Base-by-base conservation (phyloP, 2,329 filamentous ascomycete species). In the Fusarium siculi region DNA sequence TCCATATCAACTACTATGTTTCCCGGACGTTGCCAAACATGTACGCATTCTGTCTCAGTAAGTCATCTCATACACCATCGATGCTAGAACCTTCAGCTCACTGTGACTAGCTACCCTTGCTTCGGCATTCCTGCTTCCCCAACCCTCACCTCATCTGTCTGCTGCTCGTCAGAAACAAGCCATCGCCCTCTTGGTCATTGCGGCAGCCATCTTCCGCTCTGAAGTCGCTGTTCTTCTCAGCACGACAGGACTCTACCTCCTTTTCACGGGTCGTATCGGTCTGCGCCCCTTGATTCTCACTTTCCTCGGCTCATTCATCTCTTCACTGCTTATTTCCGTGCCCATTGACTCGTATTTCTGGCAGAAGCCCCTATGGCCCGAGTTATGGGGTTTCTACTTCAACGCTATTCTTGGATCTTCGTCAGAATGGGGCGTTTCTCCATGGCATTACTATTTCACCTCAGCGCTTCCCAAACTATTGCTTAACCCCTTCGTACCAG, bases 11-110 rank as follows among this genome's bases (percentile, higher is more conserved):
- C 70, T 99, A 94, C 82, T 99, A 99, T 84, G 92, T 95, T 19
- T 96, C 95, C 21, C 88, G 96, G 68, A 96, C 95, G 5, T 84
- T 99, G 73, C 96, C 96, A 4, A 99, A 99, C 81, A 97, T 97
- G 93, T 97, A 98, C 83, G 95, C 96, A 25, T 96, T 98, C 84
- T 90, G 91, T 15, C 84, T 98, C 66, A 94, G 92, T 96, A 85
- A 82, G 91, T 87, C 21, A 9, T 23, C 15, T 19, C 12, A 32
- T 32, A 28, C n/a, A 39, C 30, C n/a, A 32, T 28, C 28, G 23
- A 23, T 28, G 54, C 34, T 10, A 6, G 25, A 7, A 18, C n/a
- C 21, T 9, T 32, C 46, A 60, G 40, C 61, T 59, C 7, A 67
- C 47, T 55, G 37, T 10, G 16, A 15, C 14, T 71, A 93, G 93